Base-by-base conservation (phyloP, 257 asterid genomes). In the Nicotiana tabacum region DNA sequence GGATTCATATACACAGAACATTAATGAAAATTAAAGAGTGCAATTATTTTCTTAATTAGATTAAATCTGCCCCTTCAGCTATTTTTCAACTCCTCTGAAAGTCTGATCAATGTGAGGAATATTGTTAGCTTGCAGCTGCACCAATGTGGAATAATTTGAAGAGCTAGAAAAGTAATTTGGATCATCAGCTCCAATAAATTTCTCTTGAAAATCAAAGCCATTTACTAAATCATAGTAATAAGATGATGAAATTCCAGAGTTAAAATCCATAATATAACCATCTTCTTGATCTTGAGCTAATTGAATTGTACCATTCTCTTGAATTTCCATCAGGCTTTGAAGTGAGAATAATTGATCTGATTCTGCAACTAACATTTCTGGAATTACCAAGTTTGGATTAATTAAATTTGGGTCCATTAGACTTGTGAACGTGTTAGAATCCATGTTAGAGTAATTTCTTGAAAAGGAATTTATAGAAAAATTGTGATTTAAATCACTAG, bases 271-370 rank as follows among this genome's bases (percentile, higher is more conserved):
- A 27, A 65, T 55, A 35, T 77, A 68, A 21, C 72, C 85, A 29
- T 76, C 81, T 56, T 82, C 83, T 70, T 77, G 84, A 29, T 82
- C 81, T 70, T 77, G 84, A 29, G 69, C 43, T 12, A 46, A 56
- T 64, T 53, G 32, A 0, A 77, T 21, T 6, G 83, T 24, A 83
- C 69, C 74, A 17, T 86, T 84, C 85, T 84, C 84, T 66, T 84
- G 83, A 64, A 77, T 67, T 83, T 91, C 89, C 32, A 80, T n/a
- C 13, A 88, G 87, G 46, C 32, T 30, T 16, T 90, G 91, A 70
- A 84, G 87, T 11, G 82, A 82, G 69, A 65, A 46, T 21, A 65
- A 46, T 21, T 80, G 87, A 48, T 29, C 27, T 16, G 82, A 9
- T n/a, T 77, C 82, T 10, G 43, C 37, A 65, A 39, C 51, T 33